phyloP scores from a whole-genome alignment of 2,329 filamentous ascomycete species.

The Ascochyta viciae-villosae region DNA sequence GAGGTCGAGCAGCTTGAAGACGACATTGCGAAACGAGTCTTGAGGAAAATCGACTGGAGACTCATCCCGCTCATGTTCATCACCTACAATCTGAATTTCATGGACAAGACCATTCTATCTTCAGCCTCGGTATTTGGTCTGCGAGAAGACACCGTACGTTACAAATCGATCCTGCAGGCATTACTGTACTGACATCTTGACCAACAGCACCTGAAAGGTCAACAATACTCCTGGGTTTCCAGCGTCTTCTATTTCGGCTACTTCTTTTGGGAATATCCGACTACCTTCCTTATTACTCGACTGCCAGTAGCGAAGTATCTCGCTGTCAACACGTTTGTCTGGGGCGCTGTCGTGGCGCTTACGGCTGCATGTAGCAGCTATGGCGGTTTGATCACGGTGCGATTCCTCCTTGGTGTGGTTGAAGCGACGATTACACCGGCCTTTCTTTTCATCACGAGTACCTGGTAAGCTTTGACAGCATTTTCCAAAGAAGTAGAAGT shows the following conservation, averaged over 20 bases:
- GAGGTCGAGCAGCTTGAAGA: slow-evolving; percentile 5
- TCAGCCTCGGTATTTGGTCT: slow-evolving; percentile 63
- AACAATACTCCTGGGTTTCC: slow-evolving; percentile 10
- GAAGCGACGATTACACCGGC: slow-evolving; percentile 16
- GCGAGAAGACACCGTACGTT: slow-evolving; percentile 36
- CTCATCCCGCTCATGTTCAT: slow-evolving; percentile 65
- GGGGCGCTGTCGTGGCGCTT: slow-evolving; percentile 1
- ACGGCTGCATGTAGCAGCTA: slow-evolving; percentile 6
- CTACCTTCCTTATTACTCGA: slow-evolving; percentile 3
- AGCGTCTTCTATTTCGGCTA: slow-evolving; percentile 11
- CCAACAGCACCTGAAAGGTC: slow-evolving; percentile 4
- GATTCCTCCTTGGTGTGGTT: slow-evolving; percentile 10
- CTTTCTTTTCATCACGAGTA: slow-evolving; percentile 37
- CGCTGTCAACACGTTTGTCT: slow-evolving; percentile 3
- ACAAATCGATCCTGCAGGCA: no score
- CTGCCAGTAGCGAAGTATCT: slow-evolving; percentile 5
- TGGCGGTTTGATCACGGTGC: slow-evolving; percentile 2
- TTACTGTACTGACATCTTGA: background rate
- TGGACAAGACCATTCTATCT: slow-evolving; percentile 62
- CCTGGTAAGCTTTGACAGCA: slow-evolving; percentile 28
- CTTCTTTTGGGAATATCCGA: slow-evolving; percentile 11
- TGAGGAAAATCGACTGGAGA: slow-evolving; percentile 64
- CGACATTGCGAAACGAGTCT: slow-evolving; percentile 45
- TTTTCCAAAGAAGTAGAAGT: background rate
- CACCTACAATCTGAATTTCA: slow-evolving; percentile 67